phyloP scores from a whole-genome alignment of 1,284 basidiomycete species.

The Naganishia cerealis region DNA sequence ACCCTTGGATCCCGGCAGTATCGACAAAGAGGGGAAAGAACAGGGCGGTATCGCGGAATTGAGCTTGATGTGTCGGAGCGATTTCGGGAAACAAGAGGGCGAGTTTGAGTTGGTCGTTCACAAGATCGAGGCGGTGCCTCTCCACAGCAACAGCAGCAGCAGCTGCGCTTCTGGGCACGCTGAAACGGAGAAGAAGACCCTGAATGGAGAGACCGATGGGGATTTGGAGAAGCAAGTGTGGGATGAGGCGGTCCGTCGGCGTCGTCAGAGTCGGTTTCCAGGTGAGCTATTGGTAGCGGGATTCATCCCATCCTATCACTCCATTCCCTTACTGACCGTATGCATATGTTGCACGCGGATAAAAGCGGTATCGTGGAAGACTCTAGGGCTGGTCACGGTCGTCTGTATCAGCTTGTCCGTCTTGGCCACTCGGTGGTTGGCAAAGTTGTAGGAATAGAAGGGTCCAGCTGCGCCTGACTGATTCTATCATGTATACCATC shows the following conservation, averaged over 20 bases:
- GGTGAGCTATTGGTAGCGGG: background rate
- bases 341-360: background rate
- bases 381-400: slow-evolving; percentile 20
- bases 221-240: slow-evolving; percentile 17
- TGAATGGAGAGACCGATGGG: background rate
- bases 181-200: background rate
- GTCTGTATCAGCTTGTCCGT: slow-evolving; percentile 19
- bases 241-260: background rate
- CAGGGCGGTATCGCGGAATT: slow-evolving; percentile 43
- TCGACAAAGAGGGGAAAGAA: slow-evolving; percentile 31
- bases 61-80: slow-evolving; percentile 52
- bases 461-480: background rate
- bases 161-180: no score
- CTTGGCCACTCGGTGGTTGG: slow-evolving; percentile 1
- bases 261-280: slow-evolving; percentile 9
- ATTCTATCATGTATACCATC: background rate
- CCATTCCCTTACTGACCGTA: background rate
- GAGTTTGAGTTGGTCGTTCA: slow-evolving; percentile 46
- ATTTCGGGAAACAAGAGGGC: slow-evolving; percentile 53
- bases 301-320: background rate
- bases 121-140: slow-evolving; percentile 37
- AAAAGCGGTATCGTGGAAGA: slow-evolving; percentile 23
- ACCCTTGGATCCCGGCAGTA: slow-evolving; percentile 42
- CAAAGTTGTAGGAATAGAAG: background rate
- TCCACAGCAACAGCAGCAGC: background rate